phyloP scores from a whole-genome alignment of 768 basidiomycete genomes.

The Termitomyces sp. region DNA sequence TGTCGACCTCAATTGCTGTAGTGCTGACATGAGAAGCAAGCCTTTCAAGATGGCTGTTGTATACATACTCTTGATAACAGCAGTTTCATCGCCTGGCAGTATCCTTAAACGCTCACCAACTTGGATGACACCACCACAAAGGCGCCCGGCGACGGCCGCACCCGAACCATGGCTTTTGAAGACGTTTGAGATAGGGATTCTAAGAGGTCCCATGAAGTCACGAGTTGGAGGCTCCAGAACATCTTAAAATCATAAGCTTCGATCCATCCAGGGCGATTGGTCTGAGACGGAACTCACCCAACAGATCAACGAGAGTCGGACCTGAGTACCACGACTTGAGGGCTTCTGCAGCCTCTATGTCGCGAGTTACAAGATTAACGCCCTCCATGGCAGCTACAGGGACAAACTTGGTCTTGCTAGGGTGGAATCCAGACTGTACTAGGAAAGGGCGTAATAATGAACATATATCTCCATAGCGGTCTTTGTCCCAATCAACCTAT shows the following conservation, averaged over 20 bases:
- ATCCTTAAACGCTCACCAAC: constrained; percentile 85
- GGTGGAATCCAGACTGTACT: constrained; percentile 78
- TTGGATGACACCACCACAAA: constrained; percentile 86
- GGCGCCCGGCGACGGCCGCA: constrained; percentile 73
- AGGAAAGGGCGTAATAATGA: constrained; percentile 73
- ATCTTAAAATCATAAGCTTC: constrained; percentile 38
- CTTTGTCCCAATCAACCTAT: constrained; percentile 83
- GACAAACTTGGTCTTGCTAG: constrained; percentile 74
- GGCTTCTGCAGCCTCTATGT: constrained; percentile 36
- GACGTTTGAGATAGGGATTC: constrained; percentile 91
- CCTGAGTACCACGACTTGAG: constrained; percentile 80
- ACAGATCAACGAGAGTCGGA: constrained; percentile 73
- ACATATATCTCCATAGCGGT: constrained; percentile 84
- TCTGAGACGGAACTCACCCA: constrained; percentile 51
- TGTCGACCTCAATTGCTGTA: constrained; percentile 82
- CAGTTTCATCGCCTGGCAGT: constrained; percentile 89
- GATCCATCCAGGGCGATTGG: neutral
- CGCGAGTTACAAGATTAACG: constrained; percentile 63
- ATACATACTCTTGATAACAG: constrained; percentile 61
- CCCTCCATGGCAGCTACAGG: constrained; percentile 91
- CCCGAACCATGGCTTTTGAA: constrained; percentile 85
- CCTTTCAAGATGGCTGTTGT: neutral
- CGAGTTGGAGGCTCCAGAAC: constrained; percentile 73
- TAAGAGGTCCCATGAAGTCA: constrained; percentile 69
- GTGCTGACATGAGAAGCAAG: neutral